phyloP scores from a whole-genome alignment of 2,329 filamentous ascomycete genomes.

The Chrysoporthe austroafricana region DNA sequence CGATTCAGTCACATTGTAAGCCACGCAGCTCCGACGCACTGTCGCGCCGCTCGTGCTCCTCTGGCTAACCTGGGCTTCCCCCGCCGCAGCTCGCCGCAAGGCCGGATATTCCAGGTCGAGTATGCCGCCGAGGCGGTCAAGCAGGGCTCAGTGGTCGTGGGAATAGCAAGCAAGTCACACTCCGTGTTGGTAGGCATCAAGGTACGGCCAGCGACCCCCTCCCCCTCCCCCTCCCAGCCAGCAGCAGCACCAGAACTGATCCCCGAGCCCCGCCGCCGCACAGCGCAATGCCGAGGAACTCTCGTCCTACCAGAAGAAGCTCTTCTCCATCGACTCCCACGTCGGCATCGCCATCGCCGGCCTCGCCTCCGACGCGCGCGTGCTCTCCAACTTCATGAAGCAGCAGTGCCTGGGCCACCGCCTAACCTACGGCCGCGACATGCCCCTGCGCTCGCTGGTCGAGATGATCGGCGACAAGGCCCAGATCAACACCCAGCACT shows the following conservation, averaged over 20 bases:
- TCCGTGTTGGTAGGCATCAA: conserved; percentile 95
- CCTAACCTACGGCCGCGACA: conserved; percentile 92
- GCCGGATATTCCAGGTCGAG: conserved; percentile 99
- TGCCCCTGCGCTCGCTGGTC: conserved; percentile 87
- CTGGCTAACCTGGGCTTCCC: conserved; percentile 36
- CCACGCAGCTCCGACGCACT: conserved; percentile 33
- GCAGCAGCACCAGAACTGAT: conserved; percentile 20
- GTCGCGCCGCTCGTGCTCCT: conserved; percentile 28
- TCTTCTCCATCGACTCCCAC: conserved; percentile 95
- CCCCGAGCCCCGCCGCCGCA: background rate
- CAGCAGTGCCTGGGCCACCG: conserved; percentile 95
- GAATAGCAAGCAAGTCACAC: conserved; percentile 97
- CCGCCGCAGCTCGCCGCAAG: conserved; percentile 83
- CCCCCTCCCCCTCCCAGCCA: conserved; percentile 25
- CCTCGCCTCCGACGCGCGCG: conserved; percentile 94
- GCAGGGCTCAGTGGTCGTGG: conserved; percentile 97
- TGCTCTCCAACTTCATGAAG: conserved; percentile 99
- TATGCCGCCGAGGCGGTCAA: conserved; percentile 99
- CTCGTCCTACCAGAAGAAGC: conserved; percentile 99
- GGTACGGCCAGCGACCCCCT: conserved; percentile 54
- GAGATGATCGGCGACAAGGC: conserved; percentile 93
- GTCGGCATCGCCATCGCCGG: conserved; percentile 94
- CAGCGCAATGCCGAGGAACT: conserved; percentile 99
- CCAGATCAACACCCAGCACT: conserved; percentile 96
- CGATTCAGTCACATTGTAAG: conserved; percentile 98